Evolutionary conservation across 495 filamentous ascomycete genomes (phyloP), one percentile per base, ranked within the genome.

Genomic region (Trichoderma gamsii): DNA sequence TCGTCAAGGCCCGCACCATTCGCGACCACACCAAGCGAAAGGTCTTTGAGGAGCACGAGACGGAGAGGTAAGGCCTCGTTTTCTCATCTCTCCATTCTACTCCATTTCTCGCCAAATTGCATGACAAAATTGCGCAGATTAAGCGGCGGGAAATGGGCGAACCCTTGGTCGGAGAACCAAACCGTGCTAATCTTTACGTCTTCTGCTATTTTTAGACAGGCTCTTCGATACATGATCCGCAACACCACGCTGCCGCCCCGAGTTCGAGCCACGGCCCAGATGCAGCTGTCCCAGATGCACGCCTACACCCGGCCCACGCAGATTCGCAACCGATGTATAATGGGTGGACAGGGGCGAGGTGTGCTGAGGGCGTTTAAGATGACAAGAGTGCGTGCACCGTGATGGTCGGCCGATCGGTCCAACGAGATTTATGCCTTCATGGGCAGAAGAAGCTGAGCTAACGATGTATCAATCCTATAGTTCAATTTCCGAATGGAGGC

Each of bases 21-120:
- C 91, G 94, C 70, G 95, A 98, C 74, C 91, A 97, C 81, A 90
- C 92, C 66, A 98, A 97, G 85, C 89, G 94, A 67, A 95, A 95
- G 82, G 92, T 91, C 35, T 97, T 92, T 72, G 92, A 87, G 67
- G 84, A 91, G 71, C 82, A 88, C 72, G 95, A 99, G 79, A 85
- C 91, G 8, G 88, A 96, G 80, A 88, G 93, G 93, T 96, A 81
- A 38, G 35, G 61, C 78, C 67, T 32, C 56, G 18, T 35, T 46
- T 51, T 18, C 49, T 49, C 44, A 41, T 65, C 49, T 66, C 18
- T 63, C 29, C 51, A 52, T 29, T 29, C 29, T 29, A 29, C 12
- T 25, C 12, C 35, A 32, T 52, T 4, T 46, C 18, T 13, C 18
- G 18, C 35, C 35, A 38, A 38, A 38, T 38, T 38, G 35, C 35